A percentile compares a stretch with the other conserved stretches of the same genome.
phyloP scores from a whole-genome alignment of 2,329 filamentous ascomycete species.

The Pseudogymnoascus sp. region DNA sequence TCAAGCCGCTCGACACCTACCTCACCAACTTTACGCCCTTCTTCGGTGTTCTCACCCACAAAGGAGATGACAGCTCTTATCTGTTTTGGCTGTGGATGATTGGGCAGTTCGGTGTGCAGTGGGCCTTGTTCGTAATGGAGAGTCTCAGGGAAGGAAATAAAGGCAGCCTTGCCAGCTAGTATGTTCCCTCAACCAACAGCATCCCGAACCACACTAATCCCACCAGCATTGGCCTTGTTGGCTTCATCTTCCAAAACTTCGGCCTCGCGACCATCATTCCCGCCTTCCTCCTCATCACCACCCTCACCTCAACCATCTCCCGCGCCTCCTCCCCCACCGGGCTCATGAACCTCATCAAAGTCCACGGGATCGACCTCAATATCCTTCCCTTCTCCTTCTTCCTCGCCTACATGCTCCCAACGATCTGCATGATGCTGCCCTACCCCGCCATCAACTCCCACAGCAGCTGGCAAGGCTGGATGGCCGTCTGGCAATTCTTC shows the following conservation, averaged over 20 bases:
- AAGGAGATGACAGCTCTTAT: slow-evolving; percentile 1
- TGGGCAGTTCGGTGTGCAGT: not conserved
- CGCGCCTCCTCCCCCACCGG: not conserved
- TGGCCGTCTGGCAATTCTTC: not conserved
- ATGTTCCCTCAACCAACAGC: not conserved
- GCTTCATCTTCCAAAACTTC: not conserved
- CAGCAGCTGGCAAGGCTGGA: slow-evolving; percentile 2
- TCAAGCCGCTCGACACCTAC: slow-evolving; percentile 3
- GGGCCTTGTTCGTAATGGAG: not conserved
- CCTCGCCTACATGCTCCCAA: not conserved
- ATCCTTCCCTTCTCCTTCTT: not conserved
- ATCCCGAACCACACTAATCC: not conserved
- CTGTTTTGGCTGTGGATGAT: slow-evolving; percentile 8
- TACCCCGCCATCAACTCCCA: slow-evolving; percentile 1
- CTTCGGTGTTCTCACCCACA: not conserved
- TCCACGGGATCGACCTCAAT: not conserved
- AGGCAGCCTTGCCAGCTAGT: not conserved
- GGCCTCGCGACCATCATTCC: not conserved
- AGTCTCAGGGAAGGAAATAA: not conserved
- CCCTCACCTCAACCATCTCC: not conserved
- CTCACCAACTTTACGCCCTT: slow-evolving; percentile 2
- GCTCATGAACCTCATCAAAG: not conserved
- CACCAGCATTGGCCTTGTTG: not conserved
- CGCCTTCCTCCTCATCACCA: not conserved
- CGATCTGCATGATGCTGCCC: not conserved